Base-by-base conservation (phyloP, 805 yeast genomes). In the Spencermartinsiella europaea region DNA sequence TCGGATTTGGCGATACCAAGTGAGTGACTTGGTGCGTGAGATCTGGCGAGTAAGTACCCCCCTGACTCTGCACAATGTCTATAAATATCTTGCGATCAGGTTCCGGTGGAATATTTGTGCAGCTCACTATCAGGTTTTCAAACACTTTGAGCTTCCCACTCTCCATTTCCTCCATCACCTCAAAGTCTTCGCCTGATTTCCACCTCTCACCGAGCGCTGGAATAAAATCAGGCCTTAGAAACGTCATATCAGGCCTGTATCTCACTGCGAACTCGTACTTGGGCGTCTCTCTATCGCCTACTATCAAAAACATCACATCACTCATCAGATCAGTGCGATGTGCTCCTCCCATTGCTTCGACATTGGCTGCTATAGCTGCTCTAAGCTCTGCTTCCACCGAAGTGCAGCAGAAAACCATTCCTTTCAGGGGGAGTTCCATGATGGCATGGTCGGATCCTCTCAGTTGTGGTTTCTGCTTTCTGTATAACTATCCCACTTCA, bases 211-310 rank as follows among this genome's bases (percentile, higher is more conserved):
- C 72, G 8, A 80, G 52, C 17, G 60, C 61, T 19, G 64, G 55
- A 4, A 85, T 65, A 5, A 74, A 63, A 2, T 71, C 69, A 0
- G 80, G 74, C 10, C 64, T 59, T 15, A 86, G 59, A 53, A 86
- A 79, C 37, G 62, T 62, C 27, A 87, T 72, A 63, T 85, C 90
- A 42, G 67, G 65, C 21, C 63, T 54, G 16, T 57, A 54, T 28
- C 46, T 60, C 5, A 77, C 69, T 27, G 79, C 74, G 63, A 66
- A 79, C 49, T 64, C 64, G 64, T 77, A 80, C 61, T 80, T 80
- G 12, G 72, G 76, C 2, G 83, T 74, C 48, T 69, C 63, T 37
- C 76, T 62, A 38, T 66, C 66, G 3, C 82, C 83, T 17, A 79
- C 83, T 3, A 80, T 64, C 33, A 80, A 58, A 52, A 69, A 73